Evolutionary conservation across 805 yeast genomes (phyloP), one percentile per base, ranked within the genome.

Genomic region (Saccharomycopsis olivae): DNA sequence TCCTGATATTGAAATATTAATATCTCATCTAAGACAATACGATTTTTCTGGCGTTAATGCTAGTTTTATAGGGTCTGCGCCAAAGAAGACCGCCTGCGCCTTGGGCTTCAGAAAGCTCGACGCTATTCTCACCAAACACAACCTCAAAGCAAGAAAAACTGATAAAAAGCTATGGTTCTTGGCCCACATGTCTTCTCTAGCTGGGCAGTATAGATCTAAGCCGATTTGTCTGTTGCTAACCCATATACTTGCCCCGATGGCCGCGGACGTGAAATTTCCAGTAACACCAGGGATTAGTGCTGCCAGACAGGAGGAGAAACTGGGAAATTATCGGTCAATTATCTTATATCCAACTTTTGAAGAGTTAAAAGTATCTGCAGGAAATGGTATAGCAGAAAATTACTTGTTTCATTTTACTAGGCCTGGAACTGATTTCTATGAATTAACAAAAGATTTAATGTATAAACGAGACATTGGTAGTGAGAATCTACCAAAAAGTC

Each of bases 41-140:
- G n/a, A n/a, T n/a, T 66, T 64, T 43, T 53, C 52, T 48, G n/a
- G 47, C 0, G 53, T 65, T 0, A 49, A 51, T 4, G 68, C 64
- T 3, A 69, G 65, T 32, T 50, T 66, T 25, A 45, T 66, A 10
- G 67, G 67, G 1, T 64, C 69, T 14, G 56, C 55, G 2, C 71
- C 71, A 0, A n/a, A n/a, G n/a, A n/a, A n/a, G n/a, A n/a, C n/a
- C n/a, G n/a, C n/a, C n/a, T n/a, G n/a, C n/a, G n/a, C n/a, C n/a
- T n/a, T n/a, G n/a, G n/a, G n/a, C n/a, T n/a, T n/a, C n/a, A n/a
- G n/a, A n/a, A n/a, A n/a, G n/a, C n/a, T n/a, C n/a, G n/a, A n/a
- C n/a, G n/a, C n/a, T n/a, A n/a, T n/a, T n/a, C n/a, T n/a, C n/a
- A n/a, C n/a, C n/a, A n/a, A n/a, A n/a, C n/a, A n/a, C n/a, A n/a